These are phyloP conservation scores for Saussurea involucrata DNA, from an alignment of 129 eudicot species.

Conservation along the genomic window DNA sequence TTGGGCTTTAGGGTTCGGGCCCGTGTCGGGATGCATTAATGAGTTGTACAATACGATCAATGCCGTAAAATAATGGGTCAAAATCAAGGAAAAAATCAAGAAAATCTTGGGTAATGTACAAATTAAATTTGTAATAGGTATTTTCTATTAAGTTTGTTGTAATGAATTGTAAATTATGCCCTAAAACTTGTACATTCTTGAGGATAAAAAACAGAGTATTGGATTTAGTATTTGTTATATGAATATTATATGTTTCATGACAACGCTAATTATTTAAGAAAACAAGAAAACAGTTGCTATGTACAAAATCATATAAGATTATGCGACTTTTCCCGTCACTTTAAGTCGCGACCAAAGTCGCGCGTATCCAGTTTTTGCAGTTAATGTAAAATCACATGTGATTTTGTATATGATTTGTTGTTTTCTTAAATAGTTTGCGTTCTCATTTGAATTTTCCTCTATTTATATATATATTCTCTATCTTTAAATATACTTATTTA, in stretches of 20 bases:
- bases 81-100: slow-evolving; percentile 6
- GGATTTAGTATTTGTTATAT: not conserved
- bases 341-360: too few relatives aligned
- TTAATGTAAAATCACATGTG: too few relatives aligned
- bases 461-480: too few relatives aligned
- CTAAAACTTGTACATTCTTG: slow-evolving; percentile 19
- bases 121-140: slow-evolving; percentile 12
- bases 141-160: slow-evolving; percentile 4
- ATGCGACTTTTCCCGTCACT: too few relatives aligned
- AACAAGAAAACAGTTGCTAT: too few relatives aligned
- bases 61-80: not conserved
- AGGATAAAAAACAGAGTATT: not conserved
- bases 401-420: too few relatives aligned
- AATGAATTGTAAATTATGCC: slow-evolving; percentile 21
- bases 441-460: too few relatives aligned
- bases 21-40: not conserved
- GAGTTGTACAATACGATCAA: not conserved
- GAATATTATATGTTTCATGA: not conserved
- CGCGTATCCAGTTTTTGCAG: too few relatives aligned
- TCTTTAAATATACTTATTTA: too few relatives aligned
- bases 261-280: too few relatives aligned
- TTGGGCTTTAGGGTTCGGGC: not conserved
- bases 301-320: too few relatives aligned
- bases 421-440: too few relatives aligned
- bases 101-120: slow-evolving; percentile 13